Conservation (phyloP, 441 rosid species). For the Jatropha podagrica region DNA sequence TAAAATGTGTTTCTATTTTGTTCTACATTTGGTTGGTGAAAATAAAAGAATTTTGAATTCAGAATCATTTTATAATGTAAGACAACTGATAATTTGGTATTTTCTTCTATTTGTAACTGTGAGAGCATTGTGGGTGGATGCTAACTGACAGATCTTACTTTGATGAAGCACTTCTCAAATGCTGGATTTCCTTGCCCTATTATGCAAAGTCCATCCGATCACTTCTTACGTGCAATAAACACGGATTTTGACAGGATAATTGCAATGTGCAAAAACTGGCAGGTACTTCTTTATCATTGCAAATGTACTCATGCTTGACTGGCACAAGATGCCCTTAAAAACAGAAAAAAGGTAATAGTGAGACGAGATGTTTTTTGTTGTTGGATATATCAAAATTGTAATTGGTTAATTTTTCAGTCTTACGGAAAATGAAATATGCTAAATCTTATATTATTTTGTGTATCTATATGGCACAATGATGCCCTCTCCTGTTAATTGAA, state of each 20-base stretch:
- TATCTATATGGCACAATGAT: background rate
- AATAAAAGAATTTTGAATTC: background rate
- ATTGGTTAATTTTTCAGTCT: background rate
- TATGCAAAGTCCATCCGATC: slow-evolving; percentile 99
- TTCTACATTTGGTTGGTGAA: slow-evolving; percentile 18
- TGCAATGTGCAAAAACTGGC: slow-evolving; percentile 99
- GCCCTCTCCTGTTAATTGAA: background rate
- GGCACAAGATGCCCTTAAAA: slow-evolving; percentile 1
- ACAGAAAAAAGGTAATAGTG: background rate
- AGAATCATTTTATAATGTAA: background rate
- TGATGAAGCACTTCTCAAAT: slow-evolving; percentile 92
- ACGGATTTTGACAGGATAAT: slow-evolving; percentile 98
- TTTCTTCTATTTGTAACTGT: slow-evolving; percentile 9
- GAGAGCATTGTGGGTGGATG: slow-evolving; percentile 20
- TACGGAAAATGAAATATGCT: background rate
- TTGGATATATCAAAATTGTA: background rate
- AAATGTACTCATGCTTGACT: background rate
- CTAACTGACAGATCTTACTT: slow-evolving; percentile 30
- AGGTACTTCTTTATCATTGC: slow-evolving; percentile 48
- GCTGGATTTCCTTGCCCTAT: slow-evolving; percentile 99
- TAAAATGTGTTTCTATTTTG: background rate
- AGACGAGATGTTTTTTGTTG: slow-evolving; percentile 1
- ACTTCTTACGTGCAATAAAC: slow-evolving; percentile 95
- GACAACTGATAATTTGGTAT: background rate
- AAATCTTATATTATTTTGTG: background rate